phyloP scores from a whole-genome alignment of 441 rosid genomes.

The Manihot esculenta region DNA sequence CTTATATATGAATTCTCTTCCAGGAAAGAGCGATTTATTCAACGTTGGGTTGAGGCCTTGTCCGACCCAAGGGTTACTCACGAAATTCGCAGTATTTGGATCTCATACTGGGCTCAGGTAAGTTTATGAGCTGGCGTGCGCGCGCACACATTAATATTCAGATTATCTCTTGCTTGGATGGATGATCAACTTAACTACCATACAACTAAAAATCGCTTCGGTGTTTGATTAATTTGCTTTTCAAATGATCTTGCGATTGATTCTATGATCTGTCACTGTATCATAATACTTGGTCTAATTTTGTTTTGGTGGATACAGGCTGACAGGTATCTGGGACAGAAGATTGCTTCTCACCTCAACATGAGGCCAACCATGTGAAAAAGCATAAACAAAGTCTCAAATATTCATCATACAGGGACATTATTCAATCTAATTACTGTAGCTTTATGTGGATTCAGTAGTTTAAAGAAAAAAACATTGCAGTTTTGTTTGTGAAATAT shows the following conservation, averaged over 20 bases:
- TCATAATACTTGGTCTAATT: too few species aligned
- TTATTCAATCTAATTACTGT: background rate
- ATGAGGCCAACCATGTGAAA: slow-evolving; percentile 54
- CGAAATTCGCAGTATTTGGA: slow-evolving; percentile 82
- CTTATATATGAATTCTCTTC: background rate
- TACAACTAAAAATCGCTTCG: too few species aligned
- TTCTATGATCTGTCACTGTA: too few species aligned
- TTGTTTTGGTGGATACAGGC: slow-evolving; percentile 44
- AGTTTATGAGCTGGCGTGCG: background rate
- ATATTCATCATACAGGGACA: background rate
- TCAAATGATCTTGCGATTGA: too few species aligned
- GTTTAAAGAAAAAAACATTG: background rate
- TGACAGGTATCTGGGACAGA: slow-evolving; percentile 67
- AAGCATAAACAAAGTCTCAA: background rate
- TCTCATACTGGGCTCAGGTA: slow-evolving; percentile 89
- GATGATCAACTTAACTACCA: too few species aligned
- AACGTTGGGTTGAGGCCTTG: slow-evolving; percentile 73
- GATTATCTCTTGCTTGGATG: too few species aligned
- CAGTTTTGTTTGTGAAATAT: slow-evolving; percentile 8
- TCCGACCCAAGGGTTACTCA: slow-evolving; percentile 76
- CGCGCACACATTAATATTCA: background rate
- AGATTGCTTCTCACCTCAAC: slow-evolving; percentile 68
- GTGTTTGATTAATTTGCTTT: too few species aligned
- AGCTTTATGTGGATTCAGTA: background rate
- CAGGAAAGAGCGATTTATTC: slow-evolving; percentile 82